A percentile compares a stretch with the other conserved stretches of the same genome.
phyloP scores from a whole-genome alignment of 768 basidiomycete genomes.

The Postia placenta region DNA sequence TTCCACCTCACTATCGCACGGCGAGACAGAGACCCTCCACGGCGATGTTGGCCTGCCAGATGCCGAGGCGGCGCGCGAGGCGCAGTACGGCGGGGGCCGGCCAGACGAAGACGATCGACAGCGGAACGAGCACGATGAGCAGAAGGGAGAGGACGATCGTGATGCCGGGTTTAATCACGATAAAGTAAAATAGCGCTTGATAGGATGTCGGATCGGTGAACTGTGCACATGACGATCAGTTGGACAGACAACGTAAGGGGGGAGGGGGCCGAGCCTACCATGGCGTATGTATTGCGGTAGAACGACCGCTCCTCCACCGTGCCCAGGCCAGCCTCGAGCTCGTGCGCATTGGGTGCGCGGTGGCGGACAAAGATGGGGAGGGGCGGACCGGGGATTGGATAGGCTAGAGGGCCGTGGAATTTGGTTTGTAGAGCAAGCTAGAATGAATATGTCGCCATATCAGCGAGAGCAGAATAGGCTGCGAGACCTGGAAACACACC shows the following conservation, averaged over 20 bases:
- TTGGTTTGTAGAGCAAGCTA: conserved; percentile 61
- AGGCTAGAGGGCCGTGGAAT: conserved; percentile 65
- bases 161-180: conserved; percentile 80
- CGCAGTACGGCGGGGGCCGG: conserved; percentile 67
- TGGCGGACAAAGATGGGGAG: conserved; percentile 69
- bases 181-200: conserved; percentile 83
- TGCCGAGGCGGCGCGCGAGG: conserved; percentile 57
- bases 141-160: conserved; percentile 58
- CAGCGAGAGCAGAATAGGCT: not conserved
- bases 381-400: conserved; percentile 59
- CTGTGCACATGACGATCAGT: conserved; percentile 29
- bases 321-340: conserved; percentile 35
- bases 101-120: conserved; percentile 51
- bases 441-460: not conserved
- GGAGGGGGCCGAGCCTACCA: conserved; percentile 47
- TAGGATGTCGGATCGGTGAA: conserved; percentile 80
- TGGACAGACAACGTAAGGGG: too few species aligned
- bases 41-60: conserved; percentile 82
- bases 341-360: conserved; percentile 41
- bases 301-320: conserved; percentile 52
- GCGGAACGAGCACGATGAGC: conserved; percentile 50
- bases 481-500: conserved; percentile 28
- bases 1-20: conserved; percentile 29
- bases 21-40: conserved; percentile 59
- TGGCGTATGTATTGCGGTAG: conserved; percentile 75